Evolutionary conservation across 495 filamentous ascomycete species (phyloP).

Genomic region (Talaromyces proteolyticus): DNA sequence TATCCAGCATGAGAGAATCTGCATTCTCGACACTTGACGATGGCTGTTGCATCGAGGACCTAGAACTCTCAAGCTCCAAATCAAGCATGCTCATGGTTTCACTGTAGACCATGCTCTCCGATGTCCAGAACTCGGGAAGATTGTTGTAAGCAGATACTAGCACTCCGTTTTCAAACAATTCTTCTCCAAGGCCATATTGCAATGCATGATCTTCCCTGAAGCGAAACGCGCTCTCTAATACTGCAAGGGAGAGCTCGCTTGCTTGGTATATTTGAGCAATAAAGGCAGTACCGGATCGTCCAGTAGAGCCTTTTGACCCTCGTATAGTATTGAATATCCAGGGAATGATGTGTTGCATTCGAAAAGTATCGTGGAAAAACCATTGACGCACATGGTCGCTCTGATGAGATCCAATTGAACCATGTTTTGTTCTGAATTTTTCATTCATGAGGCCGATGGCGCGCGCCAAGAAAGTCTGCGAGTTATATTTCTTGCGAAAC

Average conservation of each 20-base stretch:
- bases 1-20: constrained; percentile 29
- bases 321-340: constrained; percentile 71
- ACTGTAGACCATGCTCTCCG: constrained; percentile 33
- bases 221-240: constrained; percentile 63
- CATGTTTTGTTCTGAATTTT: constrained; percentile 52
- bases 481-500: constrained; percentile 34
- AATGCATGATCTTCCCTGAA: constrained; percentile 64
- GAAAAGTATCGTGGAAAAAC: constrained; percentile 72
- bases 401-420: constrained; percentile 51
- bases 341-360: constrained; percentile 67
- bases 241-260: constrained; percentile 66
- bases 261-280: constrained; percentile 66
- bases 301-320: constrained; percentile 35
- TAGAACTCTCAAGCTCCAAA: constrained; percentile 36
- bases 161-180: constrained; percentile 63
- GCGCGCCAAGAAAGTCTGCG: constrained; percentile 55
- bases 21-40: constrained; percentile 14
- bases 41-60: constrained; percentile 30
- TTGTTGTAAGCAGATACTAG: constrained; percentile 52
- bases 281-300: constrained; percentile 24
- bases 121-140: constrained; percentile 79
- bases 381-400: constrained; percentile 71
- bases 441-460: constrained; percentile 65
- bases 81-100: constrained; percentile 47
- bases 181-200: constrained; percentile 63